Evolutionary conservation across 2,329 filamentous ascomycete genomes (phyloP).

Genomic region (Stromatinia cepivora): DNA sequence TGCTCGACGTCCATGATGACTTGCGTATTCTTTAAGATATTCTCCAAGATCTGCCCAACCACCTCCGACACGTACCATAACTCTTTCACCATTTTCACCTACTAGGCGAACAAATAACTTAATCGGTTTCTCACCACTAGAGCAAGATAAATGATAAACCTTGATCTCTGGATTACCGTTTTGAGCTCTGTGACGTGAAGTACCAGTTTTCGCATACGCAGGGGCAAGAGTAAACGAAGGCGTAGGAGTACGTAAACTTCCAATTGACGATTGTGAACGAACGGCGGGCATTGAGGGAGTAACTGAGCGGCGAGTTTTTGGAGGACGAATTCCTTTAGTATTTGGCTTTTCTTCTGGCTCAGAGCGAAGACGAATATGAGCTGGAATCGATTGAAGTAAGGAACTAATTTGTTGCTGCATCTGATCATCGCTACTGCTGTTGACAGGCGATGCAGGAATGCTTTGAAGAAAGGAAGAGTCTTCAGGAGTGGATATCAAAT

Average conservation of each 20-base stretch:
- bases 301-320: conserved; percentile 42
- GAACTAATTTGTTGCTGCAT: conserved; percentile 78
- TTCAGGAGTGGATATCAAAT: conserved; percentile 26
- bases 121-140: conserved; percentile 81
- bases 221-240: conserved; percentile 71
- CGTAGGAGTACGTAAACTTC: conserved; percentile 52
- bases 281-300: conserved; percentile 31
- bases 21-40: conserved; percentile 89
- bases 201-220: conserved; percentile 47
- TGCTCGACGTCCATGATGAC: conserved; percentile 80
- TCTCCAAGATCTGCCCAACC: conserved; percentile 98
- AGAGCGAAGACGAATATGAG: conserved; percentile 71
- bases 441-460: conserved; percentile 31
- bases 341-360: conserved; percentile 46
- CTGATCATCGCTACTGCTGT: conserved; percentile 56
- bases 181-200: conserved; percentile 49
- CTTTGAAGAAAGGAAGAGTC: conserved; percentile 36
- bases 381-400: conserved; percentile 75
- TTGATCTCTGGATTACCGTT: conserved; percentile 73
- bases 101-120: conserved; percentile 94
- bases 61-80: conserved; percentile 97
- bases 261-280: conserved; percentile 31
- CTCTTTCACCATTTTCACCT: conserved; percentile 83
- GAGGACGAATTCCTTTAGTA: conserved; percentile 35
- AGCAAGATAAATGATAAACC: conserved; percentile 85